These are phyloP conservation scores for Trichosanthes truncata DNA, from an alignment of 306 rosid species.

Conservation along the genomic window DNA sequence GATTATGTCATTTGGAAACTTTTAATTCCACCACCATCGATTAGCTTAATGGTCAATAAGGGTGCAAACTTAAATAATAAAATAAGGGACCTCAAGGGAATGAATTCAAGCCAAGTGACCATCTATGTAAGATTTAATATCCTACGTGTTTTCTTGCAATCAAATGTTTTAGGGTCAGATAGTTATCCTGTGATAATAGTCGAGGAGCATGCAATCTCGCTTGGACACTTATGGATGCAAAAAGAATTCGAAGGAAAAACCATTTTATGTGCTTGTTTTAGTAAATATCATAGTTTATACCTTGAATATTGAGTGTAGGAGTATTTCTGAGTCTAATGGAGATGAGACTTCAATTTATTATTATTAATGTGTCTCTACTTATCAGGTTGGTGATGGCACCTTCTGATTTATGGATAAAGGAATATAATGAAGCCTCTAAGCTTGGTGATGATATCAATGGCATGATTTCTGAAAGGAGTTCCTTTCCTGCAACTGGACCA, in stretches of 20 bases:
- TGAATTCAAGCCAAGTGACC: no score
- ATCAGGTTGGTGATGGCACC: constrained; percentile 15
- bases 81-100: no score
- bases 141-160: no score
- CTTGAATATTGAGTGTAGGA: neutral
- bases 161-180: neutral
- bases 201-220: neutral
- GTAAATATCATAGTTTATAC: neutral
- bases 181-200: no score
- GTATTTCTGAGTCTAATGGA: neutral
- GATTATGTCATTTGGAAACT: neutral
- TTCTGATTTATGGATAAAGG: constrained; percentile 31
- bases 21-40: neutral
- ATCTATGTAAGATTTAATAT: no score
- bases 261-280: neutral
- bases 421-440: constrained; percentile 33
- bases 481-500: constrained; percentile 31
- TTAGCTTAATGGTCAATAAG: neutral
- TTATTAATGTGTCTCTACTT: neutral
- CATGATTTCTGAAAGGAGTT: constrained; percentile 26
- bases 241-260: neutral
- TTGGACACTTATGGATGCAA: neutral
- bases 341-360: neutral
- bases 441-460: constrained; percentile 27
- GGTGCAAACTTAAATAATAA: no score